Evolutionary conservation across 2,329 filamentous ascomycete genomes (phyloP).

Genomic region (Aspergillus piperis): DNA sequence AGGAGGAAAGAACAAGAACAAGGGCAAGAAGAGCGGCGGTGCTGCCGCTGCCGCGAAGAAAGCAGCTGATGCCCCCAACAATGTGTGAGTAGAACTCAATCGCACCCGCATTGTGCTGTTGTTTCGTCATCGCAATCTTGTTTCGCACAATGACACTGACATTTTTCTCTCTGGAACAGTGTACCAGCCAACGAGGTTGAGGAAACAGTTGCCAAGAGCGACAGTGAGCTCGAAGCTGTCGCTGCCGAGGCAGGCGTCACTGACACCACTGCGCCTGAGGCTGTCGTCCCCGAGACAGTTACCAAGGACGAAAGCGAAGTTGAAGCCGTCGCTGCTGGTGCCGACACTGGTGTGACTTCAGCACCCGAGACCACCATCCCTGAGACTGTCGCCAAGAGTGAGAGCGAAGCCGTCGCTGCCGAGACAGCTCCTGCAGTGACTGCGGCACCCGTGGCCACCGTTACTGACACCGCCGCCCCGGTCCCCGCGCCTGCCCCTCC

Average conservation of each 20-base stretch:
- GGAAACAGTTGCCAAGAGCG: slow-evolving; percentile 8
- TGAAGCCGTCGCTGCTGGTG: background rate
- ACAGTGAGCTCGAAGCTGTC: slow-evolving; percentile 15
- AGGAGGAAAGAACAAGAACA: slow-evolving; percentile 35
- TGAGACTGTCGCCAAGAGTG: slow-evolving; percentile 23
- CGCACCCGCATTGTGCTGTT: slow-evolving; percentile 4
- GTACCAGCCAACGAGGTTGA: slow-evolving; percentile 11
- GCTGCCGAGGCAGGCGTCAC: slow-evolving; percentile 12
- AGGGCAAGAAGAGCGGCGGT: slow-evolving; percentile 30
- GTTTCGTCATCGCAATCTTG: background rate
- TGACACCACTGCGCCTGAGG: slow-evolving; percentile 9
- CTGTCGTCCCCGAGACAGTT: slow-evolving; percentile 14
- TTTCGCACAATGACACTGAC: slow-evolving; percentile 4
- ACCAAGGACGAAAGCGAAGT: background rate
- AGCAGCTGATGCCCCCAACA: slow-evolving; percentile 30
- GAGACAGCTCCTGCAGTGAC: slow-evolving; percentile 15
- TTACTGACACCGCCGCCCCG: slow-evolving; percentile 20
- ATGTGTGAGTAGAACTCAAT: slow-evolving; percentile 33
- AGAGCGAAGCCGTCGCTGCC: slow-evolving; percentile 20
- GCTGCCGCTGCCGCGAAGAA: slow-evolving; percentile 28
- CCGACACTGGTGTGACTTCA: slow-evolving; percentile 14
- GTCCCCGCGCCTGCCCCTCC: slow-evolving; percentile 14
- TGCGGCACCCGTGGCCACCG: slow-evolving; percentile 20
- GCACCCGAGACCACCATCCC: background rate
- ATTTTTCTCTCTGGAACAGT: background rate